Percentiles rank a stretch among this genome's conserved stretches.
Evolutionary conservation across 2,329 filamentous ascomycete species (phyloP).

Genomic region (Dissoconium aciculare): DNA sequence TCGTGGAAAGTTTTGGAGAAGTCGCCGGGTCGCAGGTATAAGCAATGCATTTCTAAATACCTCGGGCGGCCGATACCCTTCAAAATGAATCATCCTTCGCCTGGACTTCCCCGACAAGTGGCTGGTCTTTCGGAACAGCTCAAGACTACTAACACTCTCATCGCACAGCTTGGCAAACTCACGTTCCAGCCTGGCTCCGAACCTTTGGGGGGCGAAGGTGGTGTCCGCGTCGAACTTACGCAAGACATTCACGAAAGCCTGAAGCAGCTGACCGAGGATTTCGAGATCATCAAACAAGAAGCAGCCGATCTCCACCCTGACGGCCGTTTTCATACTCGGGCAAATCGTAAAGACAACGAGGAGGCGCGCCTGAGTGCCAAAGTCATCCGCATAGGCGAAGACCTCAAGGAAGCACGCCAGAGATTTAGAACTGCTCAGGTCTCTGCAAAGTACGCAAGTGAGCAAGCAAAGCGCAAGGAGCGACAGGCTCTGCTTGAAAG

Average conservation of each 20-base stretch:
- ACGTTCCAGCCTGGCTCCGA: conserved; percentile 48
- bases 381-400: conserved; percentile 50
- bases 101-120: too few relatives aligned
- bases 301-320: conserved; percentile 49
- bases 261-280: conserved; percentile 66
- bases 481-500: conserved; percentile 35
- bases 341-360: conserved; percentile 42
- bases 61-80: too few relatives aligned
- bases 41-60: too few relatives aligned
- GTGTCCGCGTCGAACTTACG: conserved; percentile 55
- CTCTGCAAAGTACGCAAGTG: conserved; percentile 58
- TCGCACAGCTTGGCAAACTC: conserved; percentile 43
- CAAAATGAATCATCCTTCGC: too few relatives aligned
- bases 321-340: conserved; percentile 26
- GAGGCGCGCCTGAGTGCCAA: conserved; percentile 48
- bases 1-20: too few relatives aligned
- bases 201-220: conserved; percentile 39
- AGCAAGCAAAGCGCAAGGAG: conserved; percentile 59
- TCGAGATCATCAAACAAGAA: conserved; percentile 67
- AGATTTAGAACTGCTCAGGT: conserved; percentile 74
- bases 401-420: conserved; percentile 51
- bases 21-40: too few relatives aligned
- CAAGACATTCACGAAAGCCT: conserved; percentile 66
- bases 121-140: conserved; percentile 36
- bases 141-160: conserved; percentile 39